Evolutionary conservation across 371 early-diverging fungal genomes (phyloP), one percentile per base, ranked within the genome.

Genomic region (Mortierella sp.): DNA sequence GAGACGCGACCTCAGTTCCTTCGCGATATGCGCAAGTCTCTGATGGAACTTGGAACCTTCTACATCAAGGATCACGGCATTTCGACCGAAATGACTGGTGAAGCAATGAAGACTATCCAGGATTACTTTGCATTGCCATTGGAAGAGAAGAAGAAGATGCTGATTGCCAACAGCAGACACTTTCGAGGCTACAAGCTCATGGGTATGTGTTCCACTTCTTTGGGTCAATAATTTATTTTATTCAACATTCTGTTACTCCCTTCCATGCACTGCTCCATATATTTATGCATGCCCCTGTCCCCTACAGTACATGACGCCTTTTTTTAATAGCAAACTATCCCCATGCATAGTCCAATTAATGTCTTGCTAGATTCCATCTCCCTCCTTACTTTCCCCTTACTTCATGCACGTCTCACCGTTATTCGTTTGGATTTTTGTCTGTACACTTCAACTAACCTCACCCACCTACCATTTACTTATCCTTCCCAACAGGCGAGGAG

Each of bases 41-140:
- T 90, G 63, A 85, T 87, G 24, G 75, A 88, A 39, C 83, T 92
- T 18, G 93, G 93, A 0, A 92, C 92, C 57, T 92, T 92, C 51
- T 91, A 92, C 71, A 81, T 92, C 70, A 83, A 80, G 24, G 86
- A 87, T 62, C 90, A 90, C 43, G 84, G 84, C 22, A 77, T 92
- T 28, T 61, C 87, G 0, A 55, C 71, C 26, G 73, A 68, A 12
- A 70, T 90, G 55, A 88, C 88, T 22, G 54, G 83, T 6, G 68
- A 64, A 0, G 85, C 90, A 5, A 84, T 89, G 59, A 63, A 77
- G 18, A 62, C 65, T 1, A 77, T 88, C 28, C 84, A 78, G 18
- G 73, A 71, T 0, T 91, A 88, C 69, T 92, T 92, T 68, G 85
- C 83, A 4, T 72, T 91, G 16, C 89, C 93, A 0, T 55, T 88